phyloP scores from a whole-genome alignment of 192 early-diverging fungal genomes.

The Linnemannia zychae region DNA sequence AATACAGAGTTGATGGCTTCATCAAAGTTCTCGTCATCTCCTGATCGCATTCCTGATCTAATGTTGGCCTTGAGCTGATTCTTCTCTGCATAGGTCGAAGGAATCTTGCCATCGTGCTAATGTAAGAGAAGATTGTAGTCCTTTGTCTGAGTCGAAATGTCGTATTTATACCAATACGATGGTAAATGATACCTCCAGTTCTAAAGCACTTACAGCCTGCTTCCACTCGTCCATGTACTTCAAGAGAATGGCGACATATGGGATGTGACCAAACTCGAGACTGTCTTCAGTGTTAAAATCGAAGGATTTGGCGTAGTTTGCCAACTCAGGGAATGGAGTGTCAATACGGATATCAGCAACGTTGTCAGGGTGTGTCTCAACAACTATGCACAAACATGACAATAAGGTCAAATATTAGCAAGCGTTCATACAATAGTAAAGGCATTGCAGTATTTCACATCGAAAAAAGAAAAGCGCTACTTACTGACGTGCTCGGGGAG shows the following conservation, averaged over 20 bases:
- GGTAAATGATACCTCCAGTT: neutral
- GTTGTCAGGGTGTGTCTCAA: conserved; percentile 90
- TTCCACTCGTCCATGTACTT: conserved; percentile 85
- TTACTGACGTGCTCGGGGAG: conserved; percentile 86
- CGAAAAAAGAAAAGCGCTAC: no score
- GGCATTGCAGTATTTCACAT: neutral
- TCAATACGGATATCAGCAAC: conserved; percentile 86
- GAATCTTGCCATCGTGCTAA: conserved; percentile 72
- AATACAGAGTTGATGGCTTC: conserved; percentile 82
- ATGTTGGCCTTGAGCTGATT: conserved; percentile 78
- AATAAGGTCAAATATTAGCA: conserved; percentile 12
- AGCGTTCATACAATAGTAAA: neutral
- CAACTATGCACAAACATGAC: conserved; percentile 66
- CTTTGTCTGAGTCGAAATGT: neutral
- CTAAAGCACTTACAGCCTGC: conserved; percentile 57
- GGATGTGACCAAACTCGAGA: conserved; percentile 85
- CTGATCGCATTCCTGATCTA: conserved; percentile 63
- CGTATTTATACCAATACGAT: neutral
- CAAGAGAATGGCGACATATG: conserved; percentile 86
- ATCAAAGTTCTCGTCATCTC: conserved; percentile 91
- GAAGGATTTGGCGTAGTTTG: conserved; percentile 71
- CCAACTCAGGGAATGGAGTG: conserved; percentile 82
- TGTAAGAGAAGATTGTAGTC: neutral
- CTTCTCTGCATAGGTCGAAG: conserved; percentile 70
- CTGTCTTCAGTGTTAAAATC: conserved; percentile 76